A percentile compares a stretch with the other conserved stretches of the same genome.
These are phyloP conservation scores for Sisymbrium irio DNA, from an alignment of 345 rosid species.

Conservation along the genomic window DNA sequence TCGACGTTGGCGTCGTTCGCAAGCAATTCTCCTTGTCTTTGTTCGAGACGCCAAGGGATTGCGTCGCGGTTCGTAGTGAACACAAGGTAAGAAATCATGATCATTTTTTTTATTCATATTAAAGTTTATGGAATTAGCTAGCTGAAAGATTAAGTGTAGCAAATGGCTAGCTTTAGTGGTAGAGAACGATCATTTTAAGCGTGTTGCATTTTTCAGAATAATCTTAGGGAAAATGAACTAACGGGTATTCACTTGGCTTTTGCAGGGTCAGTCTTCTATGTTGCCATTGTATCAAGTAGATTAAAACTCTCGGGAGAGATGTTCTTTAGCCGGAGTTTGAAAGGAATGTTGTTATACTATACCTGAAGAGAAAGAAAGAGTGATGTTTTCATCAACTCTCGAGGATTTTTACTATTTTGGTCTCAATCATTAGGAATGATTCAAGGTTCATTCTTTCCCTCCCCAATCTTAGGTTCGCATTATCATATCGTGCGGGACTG, in stretches of 20 bases:
- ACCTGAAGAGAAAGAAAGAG: conserved; percentile 13
- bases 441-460: conserved; percentile 7
- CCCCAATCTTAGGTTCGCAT: background rate
- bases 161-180: too few species aligned
- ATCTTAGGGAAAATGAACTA: too few species aligned
- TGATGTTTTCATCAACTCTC: conserved; percentile 28
- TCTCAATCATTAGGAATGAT: conserved; percentile 20
- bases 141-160: too few species aligned
- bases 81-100: conserved; percentile 3
- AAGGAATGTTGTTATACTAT: conserved; percentile 16
- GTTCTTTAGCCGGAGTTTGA: background rate
- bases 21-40: conserved; percentile 83
- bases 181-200: too few species aligned
- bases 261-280: conserved; percentile 23
- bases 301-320: conserved; percentile 15
- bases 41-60: conserved; percentile 81
- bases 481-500: background rate
- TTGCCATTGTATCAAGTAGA: conserved; percentile 27
- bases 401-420: conserved; percentile 21
- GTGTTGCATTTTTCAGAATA: too few species aligned
- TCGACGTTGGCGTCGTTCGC: conserved; percentile 76
- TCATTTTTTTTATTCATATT: too few species aligned
- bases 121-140: too few species aligned
- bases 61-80: conserved; percentile 41
- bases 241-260: background rate